Percentiles rank a stretch among this genome's conserved stretches.
Conservation (phyloP, 2,329 filamentous ascomycete genomes). For the Trematosphaeria pertusa region DNA sequence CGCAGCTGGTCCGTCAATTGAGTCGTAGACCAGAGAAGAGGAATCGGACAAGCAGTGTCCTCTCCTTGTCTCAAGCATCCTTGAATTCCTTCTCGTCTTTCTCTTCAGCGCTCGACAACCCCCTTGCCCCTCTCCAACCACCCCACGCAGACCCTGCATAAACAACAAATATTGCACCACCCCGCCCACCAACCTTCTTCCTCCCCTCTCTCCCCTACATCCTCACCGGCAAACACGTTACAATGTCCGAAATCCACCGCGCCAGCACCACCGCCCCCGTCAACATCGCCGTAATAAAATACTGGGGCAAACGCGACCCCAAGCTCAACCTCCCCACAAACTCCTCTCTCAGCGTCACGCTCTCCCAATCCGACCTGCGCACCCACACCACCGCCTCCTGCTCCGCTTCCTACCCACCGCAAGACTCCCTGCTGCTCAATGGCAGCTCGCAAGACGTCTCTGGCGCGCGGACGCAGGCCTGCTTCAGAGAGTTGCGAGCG, state of each 20-base stretch:
- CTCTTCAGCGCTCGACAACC: not conserved
- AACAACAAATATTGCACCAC: slow-evolving; percentile 19
- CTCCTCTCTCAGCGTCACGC: slow-evolving; percentile 94
- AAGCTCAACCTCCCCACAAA: slow-evolving; percentile 97
- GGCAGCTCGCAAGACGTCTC: slow-evolving; percentile 82
- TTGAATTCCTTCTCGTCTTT: not conserved
- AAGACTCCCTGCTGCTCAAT: slow-evolving; percentile 83
- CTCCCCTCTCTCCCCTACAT: slow-evolving; percentile 14
- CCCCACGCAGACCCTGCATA: slow-evolving; percentile 38
- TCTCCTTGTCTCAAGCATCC: not conserved
- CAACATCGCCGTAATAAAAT: slow-evolving; percentile 98
- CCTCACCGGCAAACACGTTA: slow-evolving; percentile 12
- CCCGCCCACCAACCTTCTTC: slow-evolving; percentile 25
- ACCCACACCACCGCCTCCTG: slow-evolving; percentile 96
- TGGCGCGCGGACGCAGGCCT: slow-evolving; percentile 90
- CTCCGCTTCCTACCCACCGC: slow-evolving; percentile 71
- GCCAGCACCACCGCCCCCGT: slow-evolving; percentile 96
- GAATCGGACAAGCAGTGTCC: too few species aligned
- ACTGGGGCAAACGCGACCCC: slow-evolving; percentile 97
- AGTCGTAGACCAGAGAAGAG: too few species aligned
- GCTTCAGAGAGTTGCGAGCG: slow-evolving; percentile 82
- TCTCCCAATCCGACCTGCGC: slow-evolving; percentile 90
- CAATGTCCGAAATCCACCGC: slow-evolving; percentile 71
- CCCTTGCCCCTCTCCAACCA: too few species aligned
- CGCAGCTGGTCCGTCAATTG: too few species aligned